Conservation (phyloP, 164 flowering plant species). For the Kalanchoe fedtschenkoi region DNA sequence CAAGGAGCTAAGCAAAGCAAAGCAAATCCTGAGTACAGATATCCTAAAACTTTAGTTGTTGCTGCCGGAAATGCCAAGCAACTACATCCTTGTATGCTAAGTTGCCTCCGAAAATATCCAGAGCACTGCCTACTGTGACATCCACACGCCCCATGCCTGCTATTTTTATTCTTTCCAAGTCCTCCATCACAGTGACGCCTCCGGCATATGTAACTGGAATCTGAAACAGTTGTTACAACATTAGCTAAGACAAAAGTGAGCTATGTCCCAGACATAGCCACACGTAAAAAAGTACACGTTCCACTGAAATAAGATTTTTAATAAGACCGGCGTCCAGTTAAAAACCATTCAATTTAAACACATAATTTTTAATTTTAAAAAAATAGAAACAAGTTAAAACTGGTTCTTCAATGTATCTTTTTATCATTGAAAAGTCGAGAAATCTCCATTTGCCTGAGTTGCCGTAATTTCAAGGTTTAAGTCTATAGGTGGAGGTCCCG, state of each 20-base stretch:
- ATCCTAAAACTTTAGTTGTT: background rate
- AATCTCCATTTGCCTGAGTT: background rate
- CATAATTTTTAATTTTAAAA: no score
- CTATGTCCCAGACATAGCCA: background rate
- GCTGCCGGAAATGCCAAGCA: conserved; percentile 52
- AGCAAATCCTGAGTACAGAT: background rate
- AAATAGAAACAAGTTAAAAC: background rate
- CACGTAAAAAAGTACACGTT: background rate
- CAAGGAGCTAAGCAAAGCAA: background rate
- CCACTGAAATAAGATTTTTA: background rate
- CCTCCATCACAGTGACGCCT: conserved; percentile 71
- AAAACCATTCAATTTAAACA: no score
- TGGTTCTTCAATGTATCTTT: background rate
- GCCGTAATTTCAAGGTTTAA: background rate
- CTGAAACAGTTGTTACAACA: conserved; percentile 24
- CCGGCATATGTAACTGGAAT: conserved; percentile 94
- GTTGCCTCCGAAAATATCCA: conserved; percentile 86
- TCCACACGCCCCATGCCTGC: conserved; percentile 73
- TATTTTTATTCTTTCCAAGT: conserved; percentile 65
- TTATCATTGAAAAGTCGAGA: background rate
- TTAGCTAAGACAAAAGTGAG: background rate
- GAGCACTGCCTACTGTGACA: conserved; percentile 88
- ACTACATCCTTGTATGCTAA: conserved; percentile 68
- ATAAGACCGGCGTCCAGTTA: background rate
- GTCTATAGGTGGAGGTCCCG: background rate